Evolutionary conservation across 768 basidiomycete species (phyloP).

Genomic region (Panaeolus papilionaceus): DNA sequence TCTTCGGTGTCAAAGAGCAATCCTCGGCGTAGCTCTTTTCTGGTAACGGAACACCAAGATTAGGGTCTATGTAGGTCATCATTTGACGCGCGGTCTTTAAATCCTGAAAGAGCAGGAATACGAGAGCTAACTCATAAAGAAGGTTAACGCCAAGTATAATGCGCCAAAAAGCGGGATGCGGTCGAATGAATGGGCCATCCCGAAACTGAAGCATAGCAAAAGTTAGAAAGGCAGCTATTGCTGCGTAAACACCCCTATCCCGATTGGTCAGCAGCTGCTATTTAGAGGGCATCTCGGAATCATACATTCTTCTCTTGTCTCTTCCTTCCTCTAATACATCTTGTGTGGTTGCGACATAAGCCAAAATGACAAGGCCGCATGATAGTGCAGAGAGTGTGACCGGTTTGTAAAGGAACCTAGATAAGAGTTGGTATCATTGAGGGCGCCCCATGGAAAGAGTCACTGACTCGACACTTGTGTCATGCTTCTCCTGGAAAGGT

Average conservation of each 20-base stretch:
- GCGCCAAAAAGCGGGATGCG: constrained; percentile 89
- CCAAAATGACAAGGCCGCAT: constrained; percentile 67
- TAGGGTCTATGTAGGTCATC: constrained; percentile 81
- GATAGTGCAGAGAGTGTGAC: constrained; percentile 79
- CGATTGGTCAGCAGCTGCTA: constrained; percentile 14
- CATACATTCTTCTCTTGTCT: constrained; percentile 84
- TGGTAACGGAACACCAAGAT: constrained; percentile 72
- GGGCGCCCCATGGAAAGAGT: constrained; percentile 1
- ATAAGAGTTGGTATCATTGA: constrained; percentile 20
- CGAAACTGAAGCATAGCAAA: constrained; percentile 91
- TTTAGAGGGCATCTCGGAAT: constrained; percentile 24
- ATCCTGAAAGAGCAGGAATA: constrained; percentile 89
- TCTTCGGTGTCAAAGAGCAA: constrained; percentile 66
- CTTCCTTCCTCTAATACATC: constrained; percentile 85
- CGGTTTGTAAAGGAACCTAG: constrained; percentile 89
- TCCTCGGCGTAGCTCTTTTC: constrained; percentile 90
- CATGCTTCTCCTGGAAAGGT: constrained; percentile 84
- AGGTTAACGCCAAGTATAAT: constrained; percentile 81
- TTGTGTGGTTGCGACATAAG: constrained; percentile 83
- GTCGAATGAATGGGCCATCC: constrained; percentile 88
- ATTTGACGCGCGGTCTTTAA: constrained; percentile 74
- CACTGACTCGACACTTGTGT: constrained; percentile 83
- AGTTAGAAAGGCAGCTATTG: constrained; percentile 72
- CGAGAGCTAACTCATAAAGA: constrained; percentile 81
- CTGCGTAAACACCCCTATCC: constrained; percentile 76